Evolutionary conservation across 495 filamentous ascomycete genomes (phyloP), one percentile per base, ranked within the genome.

Genomic region (Aspergillus leporis): DNA sequence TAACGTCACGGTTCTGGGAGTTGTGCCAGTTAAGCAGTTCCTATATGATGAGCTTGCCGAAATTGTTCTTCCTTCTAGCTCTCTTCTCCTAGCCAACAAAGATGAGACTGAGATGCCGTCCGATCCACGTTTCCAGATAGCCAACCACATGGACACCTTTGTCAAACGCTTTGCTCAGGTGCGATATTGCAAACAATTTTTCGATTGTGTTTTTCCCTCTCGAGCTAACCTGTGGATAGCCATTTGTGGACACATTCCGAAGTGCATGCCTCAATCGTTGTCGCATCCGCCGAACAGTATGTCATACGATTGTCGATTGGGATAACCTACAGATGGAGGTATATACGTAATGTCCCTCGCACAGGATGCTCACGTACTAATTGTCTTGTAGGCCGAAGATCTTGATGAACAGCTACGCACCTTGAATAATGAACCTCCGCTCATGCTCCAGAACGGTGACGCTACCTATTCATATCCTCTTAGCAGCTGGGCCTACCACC

Each of bases 221-320:
- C 25, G 62, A 41, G 51, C 61, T 64, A 68, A 66, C 60, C 22
- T 19, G 45, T 22, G n/a, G 40, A 14, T 73, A 93, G 77, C 86
- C 87, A 5, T 96, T 91, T 66, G 74, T 93, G 7, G 91, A 97
- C 62, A 82, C 93, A 19, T 88, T 92, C 61, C 85, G 90, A 47
- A 85, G 87, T 25, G 80, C 93, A 14, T 96, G 92, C 69, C 86
- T 97, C 68, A 99, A 99, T 64, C 83, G 92, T 51, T 92, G 91
- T 66, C 87, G 94, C 10, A 82, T 95, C 38, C 87, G 94, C 16
- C 84, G 94, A 31, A 90, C 86, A 14, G 76, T 99, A 25, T 90
- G 86, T 59, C 94, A 97, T 68, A 83, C 83, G 8, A 84, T 95
- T 40, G 72, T 85, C 21, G 89, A 93, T 59, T 96, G 91, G 86